Conservation (phyloP, 306 rosid species). For the Castanea mollissima region DNA sequence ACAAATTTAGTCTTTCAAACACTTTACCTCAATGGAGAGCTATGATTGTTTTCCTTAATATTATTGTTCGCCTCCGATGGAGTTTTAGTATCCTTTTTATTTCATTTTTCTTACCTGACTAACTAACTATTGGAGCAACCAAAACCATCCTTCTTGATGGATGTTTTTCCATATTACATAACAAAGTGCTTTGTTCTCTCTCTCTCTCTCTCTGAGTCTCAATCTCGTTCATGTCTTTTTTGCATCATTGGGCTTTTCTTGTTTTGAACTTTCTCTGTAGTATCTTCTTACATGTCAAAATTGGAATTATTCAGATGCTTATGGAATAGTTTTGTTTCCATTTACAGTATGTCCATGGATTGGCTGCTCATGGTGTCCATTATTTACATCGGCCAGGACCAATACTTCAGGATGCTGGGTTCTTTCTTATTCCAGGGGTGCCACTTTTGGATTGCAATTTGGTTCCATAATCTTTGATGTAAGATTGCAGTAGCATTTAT, state of each 20-base stretch:
- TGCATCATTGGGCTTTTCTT: not conserved
- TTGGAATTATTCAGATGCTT: not conserved
- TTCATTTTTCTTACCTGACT: not conserved
- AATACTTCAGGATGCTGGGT: conserved; percentile 79
- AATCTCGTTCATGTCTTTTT: not conserved
- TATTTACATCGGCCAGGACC: conserved; percentile 87
- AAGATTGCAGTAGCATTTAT: conserved; percentile 8
- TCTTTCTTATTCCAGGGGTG: conserved; percentile 72
- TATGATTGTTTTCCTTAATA: not conserved
- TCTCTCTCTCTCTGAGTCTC: not conserved
- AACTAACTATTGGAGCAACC: not conserved
- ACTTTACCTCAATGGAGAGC: not conserved
- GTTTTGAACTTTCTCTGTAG: not conserved
- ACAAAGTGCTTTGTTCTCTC: not conserved
- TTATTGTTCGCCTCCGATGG: not conserved
- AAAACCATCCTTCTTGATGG: not conserved
- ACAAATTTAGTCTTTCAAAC: not conserved
- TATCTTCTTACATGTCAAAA: not conserved
- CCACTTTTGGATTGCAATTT: not conserved
- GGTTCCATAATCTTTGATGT: not conserved
- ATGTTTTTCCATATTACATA: not conserved
- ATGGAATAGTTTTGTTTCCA: conserved; percentile 17
- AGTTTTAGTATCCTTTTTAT: not conserved
- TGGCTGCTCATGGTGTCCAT: conserved; percentile 91
- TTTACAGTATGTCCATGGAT: conserved; percentile 74